Base-by-base conservation (phyloP, 495 filamentous ascomycete genomes). In the Penicillium chermesinum region DNA sequence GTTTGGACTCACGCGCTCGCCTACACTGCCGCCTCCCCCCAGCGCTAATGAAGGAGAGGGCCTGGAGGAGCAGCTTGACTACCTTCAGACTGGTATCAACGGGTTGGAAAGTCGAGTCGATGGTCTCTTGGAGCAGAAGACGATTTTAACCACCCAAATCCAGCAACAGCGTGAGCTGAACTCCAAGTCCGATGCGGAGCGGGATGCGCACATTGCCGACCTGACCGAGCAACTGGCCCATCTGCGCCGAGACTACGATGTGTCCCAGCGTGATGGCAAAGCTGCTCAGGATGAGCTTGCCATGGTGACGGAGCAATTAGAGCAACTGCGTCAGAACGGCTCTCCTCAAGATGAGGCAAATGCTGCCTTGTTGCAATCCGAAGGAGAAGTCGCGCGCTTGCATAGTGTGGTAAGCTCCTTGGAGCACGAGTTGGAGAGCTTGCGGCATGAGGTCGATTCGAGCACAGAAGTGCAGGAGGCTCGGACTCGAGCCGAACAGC, bases 151-250 rank as follows among this genome's bases (percentile, higher is more conserved):
- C 50, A 82, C 88, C 2, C 89, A 96, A 54, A 88, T 95, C 54
- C 89, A 94, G 67, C 88, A 95, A 61, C 90, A 96, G 65, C 84
- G 89, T 34, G 88, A 93, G 57, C 77, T 95, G 41, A 93, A 90
- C 61, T 87, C 69, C 53, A 78, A 79, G 57, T 82, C 79, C 0
- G 79, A 82, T 49, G 69, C 71, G 0, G 69, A 81, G 50, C 74
- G 78, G 38, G 80, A 82, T 52, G 71, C 72, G 5, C 71, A 78
- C 37, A 69, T 80, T 34, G 71, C 63, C 21, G 72, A 76, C 18
- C 49, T 79, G 38, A 69, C 69, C 19, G 74, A 75, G 74, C 68
- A 78, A 54, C 49, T 77, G 37, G 47, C 74, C 44, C 64, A 71
- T 32, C 49, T 53, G 6, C 74, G 66, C 41, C 69, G 61, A 41